Percentiles rank a stretch among this genome's conserved stretches.
These are phyloP conservation scores for Pythium vanterpoolii DNA, from an alignment of 352 stramenopile species.

Conservation along the genomic window DNA sequence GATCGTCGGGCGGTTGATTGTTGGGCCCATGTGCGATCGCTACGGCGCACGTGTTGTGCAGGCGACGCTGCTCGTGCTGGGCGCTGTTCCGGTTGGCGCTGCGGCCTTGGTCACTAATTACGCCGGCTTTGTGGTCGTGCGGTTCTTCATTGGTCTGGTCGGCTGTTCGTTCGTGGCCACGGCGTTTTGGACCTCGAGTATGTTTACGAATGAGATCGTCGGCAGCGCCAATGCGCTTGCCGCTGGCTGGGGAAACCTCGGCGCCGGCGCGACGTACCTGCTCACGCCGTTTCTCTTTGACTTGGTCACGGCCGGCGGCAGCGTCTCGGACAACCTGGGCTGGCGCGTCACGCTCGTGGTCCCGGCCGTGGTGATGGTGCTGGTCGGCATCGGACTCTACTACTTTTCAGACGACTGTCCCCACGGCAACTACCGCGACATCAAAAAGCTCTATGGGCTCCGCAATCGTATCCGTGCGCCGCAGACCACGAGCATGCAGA, in stretches of 20 bases:
- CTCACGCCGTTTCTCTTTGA: conserved; percentile 88
- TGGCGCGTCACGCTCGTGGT: conserved; percentile 91
- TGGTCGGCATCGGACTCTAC: conserved; percentile 61
- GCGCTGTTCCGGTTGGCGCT: conserved; percentile 78
- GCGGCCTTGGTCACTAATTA: conserved; percentile 83
- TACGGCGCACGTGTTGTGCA: conserved; percentile 87
- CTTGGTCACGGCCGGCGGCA: conserved; percentile 57
- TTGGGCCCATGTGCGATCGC: conserved; percentile 91
- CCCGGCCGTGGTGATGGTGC: conserved; percentile 81
- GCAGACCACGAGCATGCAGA: not conserved
- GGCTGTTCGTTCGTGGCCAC: conserved; percentile 92
- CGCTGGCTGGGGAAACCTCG: conserved; percentile 94
- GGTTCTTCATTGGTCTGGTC: conserved; percentile 94
- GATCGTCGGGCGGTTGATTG: conserved; percentile 87
- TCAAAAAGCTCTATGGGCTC: conserved; percentile 33
- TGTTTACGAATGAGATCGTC: conserved; percentile 93
- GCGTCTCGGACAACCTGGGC: conserved; percentile 71
- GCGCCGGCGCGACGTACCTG: conserved; percentile 84
- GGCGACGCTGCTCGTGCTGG: conserved; percentile 63
- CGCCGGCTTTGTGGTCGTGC: conserved; percentile 67
- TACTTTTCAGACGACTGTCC: conserved; percentile 90
- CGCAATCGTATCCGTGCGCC: not conserved
- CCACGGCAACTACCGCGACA: conserved; percentile 85
- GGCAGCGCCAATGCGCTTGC: conserved; percentile 92
- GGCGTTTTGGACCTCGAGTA: conserved; percentile 91